Evolutionary conservation across 2,329 filamentous ascomycete species (phyloP), one percentile per base, ranked within the genome.

Genomic region (Periconia digitata): DNA sequence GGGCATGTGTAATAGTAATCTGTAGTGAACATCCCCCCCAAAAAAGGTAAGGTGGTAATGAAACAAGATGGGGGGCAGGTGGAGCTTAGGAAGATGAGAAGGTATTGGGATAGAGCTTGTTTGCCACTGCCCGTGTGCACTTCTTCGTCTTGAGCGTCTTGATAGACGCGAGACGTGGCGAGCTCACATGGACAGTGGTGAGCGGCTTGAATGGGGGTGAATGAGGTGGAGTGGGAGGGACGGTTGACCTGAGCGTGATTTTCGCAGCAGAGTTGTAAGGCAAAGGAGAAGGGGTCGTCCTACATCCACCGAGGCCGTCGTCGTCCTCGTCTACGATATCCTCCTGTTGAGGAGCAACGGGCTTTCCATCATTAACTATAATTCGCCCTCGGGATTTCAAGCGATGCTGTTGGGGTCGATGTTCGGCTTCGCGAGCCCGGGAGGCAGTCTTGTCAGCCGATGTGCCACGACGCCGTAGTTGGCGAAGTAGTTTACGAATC

Each of bases 301-400:
- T 83, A 96, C 92, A 96, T 72, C 92, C 92, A 58, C 92, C 92
- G 66, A 96, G 80, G 57, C 90, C 90, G 64, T 96, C 92, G 72
- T 92, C 88, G 63, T 95, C 91, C 58, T 89, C 91, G 27, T 85
- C 80, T 23, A 82, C 76, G 63, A 86, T 89, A 64, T 86, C 90
- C 60, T 92, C 89, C 45, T 81, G 85, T 47, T 82, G 78, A 0
- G 80, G 80, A 61, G 66, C 64, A 60, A 72, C 66, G 3, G 71
- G 61, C 63, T 74, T 72, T 34, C 80, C 82, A 13, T 80, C 72
- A 3, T 80, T 79, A 0, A 84, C 82, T 51, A 95, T 89, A 51
- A 88, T 78, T 24, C 89, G 76, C 6, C 91, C 91, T 27, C 89
- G 78, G 32, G 83, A 84, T 79, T 91, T 92, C 54, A 86, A 63